phyloP scores from a whole-genome alignment of 2,329 filamentous ascomycete species.

The Beauveria varroae region DNA sequence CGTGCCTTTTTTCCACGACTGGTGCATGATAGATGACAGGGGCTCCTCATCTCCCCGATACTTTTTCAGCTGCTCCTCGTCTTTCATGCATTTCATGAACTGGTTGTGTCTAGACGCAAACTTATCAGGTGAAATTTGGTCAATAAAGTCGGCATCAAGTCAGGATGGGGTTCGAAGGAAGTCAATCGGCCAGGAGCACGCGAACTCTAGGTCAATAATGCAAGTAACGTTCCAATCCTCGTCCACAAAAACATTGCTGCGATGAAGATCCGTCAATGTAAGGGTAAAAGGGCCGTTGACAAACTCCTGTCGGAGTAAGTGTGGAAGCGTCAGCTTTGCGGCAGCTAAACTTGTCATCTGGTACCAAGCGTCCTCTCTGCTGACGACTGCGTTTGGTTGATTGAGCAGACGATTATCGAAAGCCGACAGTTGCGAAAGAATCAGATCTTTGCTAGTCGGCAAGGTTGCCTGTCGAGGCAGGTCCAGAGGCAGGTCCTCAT shows the following conservation, averaged over 20 bases:
- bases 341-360: slow-evolving; percentile 23
- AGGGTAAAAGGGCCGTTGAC: slow-evolving; percentile 26
- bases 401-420: background rate
- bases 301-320: background rate
- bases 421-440: background rate
- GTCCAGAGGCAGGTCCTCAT: background rate
- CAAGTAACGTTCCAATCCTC: slow-evolving; percentile 24
- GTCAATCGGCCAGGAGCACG: slow-evolving; percentile 20
- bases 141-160: slow-evolving; percentile 26
- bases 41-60: background rate
- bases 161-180: slow-evolving; percentile 17
- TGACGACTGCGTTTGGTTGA: slow-evolving; percentile 8
- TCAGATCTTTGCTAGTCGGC: background rate
- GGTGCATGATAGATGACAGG: background rate
- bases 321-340: slow-evolving; percentile 17
- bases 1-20: background rate
- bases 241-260: slow-evolving; percentile 32
- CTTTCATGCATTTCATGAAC: slow-evolving; percentile 6
- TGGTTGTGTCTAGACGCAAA: slow-evolving; percentile 8
- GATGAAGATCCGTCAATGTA: slow-evolving; percentile 30
- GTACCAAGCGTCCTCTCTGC: background rate
- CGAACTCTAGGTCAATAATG: slow-evolving; percentile 29
- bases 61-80: slow-evolving; percentile 1
- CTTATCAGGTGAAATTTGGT: background rate
- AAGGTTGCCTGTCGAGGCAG: background rate